These are phyloP conservation scores for Suaeda aralocaspica DNA, from an alignment of 148 eudicot genomes.

Conservation along the genomic window DNA sequence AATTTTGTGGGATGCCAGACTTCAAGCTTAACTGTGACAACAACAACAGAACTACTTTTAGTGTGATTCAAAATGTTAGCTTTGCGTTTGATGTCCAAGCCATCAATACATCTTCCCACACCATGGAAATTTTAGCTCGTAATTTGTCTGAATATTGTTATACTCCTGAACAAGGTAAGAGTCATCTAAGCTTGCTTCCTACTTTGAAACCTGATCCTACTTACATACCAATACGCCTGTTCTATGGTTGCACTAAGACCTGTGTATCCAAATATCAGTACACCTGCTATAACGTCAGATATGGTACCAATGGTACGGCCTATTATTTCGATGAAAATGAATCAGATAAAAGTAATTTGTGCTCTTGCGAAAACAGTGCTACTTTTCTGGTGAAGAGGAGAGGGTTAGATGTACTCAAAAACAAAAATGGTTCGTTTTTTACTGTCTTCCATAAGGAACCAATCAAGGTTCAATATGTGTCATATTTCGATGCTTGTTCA, in stretches of 20 bases:
- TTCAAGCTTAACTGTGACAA: background rate
- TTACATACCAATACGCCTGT: background rate
- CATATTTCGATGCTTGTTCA: background rate
- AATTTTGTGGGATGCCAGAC: background rate
- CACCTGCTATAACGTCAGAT: background rate
- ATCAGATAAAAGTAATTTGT: background rate
- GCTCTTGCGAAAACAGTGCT: background rate
- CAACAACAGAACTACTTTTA: background rate
- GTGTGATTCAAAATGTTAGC: background rate
- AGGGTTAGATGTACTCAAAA: background rate
- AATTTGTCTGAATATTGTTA: background rate
- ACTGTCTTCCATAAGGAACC: background rate
- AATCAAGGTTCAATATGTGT: background rate
- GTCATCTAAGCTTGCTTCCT: background rate
- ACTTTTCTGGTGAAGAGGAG: slow-evolving; percentile 8
- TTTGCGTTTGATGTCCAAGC: background rate
- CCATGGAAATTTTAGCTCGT: background rate
- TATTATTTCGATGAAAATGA: background rate
- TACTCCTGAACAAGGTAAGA: background rate
- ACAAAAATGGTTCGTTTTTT: background rate
- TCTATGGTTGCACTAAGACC: background rate
- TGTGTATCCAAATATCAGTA: background rate
- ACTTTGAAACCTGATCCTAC: background rate
- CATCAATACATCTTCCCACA: background rate
- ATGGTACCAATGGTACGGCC: background rate